Evolutionary conservation across 2,329 filamentous ascomycete species (phyloP).

Genomic region (Colletotrichum tanaceti): DNA sequence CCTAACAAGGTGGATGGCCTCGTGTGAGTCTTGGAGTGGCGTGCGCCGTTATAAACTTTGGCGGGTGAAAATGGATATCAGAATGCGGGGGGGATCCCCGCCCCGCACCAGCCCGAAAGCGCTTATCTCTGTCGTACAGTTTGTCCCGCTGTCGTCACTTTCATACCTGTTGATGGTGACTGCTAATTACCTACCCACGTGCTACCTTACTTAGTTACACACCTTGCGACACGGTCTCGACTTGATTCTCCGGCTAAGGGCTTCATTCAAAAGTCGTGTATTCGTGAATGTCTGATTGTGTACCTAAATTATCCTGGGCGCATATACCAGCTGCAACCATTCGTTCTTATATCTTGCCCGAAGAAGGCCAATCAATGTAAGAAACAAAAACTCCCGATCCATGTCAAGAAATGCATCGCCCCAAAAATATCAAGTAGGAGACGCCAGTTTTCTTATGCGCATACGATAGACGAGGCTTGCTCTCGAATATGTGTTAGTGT

Average conservation of each 20-base stretch:
- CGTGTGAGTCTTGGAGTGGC: conserved; percentile 10
- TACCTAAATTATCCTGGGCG: conserved; percentile 4
- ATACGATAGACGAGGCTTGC: not conserved
- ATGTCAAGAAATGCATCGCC: conserved; percentile 2
- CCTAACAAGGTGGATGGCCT: not conserved
- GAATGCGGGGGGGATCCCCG: conserved; percentile 36
- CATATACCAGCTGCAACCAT: conserved; percentile 8
- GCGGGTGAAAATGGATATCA: not conserved
- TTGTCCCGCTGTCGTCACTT: conserved; percentile 20
- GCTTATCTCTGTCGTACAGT: conserved; percentile 17
- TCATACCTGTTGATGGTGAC: not conserved
- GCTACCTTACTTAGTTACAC: no score
- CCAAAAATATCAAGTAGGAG: not conserved
- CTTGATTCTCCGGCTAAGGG: no score
- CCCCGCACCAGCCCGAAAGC: conserved; percentile 28
- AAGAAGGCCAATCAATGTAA: not conserved
- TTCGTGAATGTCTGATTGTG: not conserved
- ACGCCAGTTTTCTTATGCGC: conserved; percentile 27
- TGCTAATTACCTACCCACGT: no score
- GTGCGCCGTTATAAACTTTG: conserved; percentile 12
- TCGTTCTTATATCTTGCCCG: conserved; percentile 5
- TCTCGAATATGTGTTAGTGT: not conserved
- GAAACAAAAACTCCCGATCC: not conserved
- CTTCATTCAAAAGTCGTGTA: not conserved
- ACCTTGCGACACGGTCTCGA: not conserved